These are phyloP conservation scores for Elsinoe necatrix DNA, from an alignment of 2,329 filamentous ascomycete genomes.

Conservation along the genomic window DNA sequence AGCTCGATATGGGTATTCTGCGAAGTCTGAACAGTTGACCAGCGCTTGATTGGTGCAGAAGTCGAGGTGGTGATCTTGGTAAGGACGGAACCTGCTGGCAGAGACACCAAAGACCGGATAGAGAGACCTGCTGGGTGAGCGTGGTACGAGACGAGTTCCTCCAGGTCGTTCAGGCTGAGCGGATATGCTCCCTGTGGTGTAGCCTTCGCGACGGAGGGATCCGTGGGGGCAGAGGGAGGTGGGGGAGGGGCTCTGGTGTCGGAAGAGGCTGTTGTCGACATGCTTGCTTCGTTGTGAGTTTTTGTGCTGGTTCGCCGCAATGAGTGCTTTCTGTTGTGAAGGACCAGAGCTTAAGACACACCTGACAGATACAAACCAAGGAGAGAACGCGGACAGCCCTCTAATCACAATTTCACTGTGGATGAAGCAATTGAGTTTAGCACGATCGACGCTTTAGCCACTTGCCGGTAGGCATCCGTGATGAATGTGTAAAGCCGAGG, in stretches of 20 bases:
- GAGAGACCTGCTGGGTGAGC: slow-evolving; percentile 34
- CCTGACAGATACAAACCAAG: neutral
- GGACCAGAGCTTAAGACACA: too few species aligned
- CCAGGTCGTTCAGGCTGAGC: slow-evolving; percentile 28
- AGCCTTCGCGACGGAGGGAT: slow-evolving; percentile 8
- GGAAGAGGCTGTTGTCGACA: neutral
- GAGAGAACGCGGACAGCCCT: neutral
- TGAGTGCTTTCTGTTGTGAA: neutral
- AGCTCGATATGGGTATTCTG: slow-evolving; percentile 46
- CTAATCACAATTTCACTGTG: slow-evolving; percentile 5
- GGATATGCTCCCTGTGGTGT: slow-evolving; percentile 21
- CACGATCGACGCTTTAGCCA: slow-evolving; percentile 12
- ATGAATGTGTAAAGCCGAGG: neutral
- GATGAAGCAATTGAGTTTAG: slow-evolving; percentile 12
- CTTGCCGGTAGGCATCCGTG: slow-evolving; percentile 1
- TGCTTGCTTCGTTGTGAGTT: neutral
- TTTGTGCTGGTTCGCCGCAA: neutral
- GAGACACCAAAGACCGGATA: slow-evolving; percentile 41
- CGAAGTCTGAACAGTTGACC: slow-evolving; percentile 46
- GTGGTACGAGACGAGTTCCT: slow-evolving; percentile 32
- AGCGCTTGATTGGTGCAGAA: slow-evolving; percentile 36
- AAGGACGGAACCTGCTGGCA: slow-evolving; percentile 45
- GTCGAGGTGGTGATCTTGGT: slow-evolving; percentile 41
- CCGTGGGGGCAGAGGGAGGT: slow-evolving; percentile 10
- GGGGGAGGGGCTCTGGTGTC: slow-evolving; percentile 1